Conservation (phyloP, 2,329 filamentous ascomycete genomes). For the Neobulgaria alba region DNA sequence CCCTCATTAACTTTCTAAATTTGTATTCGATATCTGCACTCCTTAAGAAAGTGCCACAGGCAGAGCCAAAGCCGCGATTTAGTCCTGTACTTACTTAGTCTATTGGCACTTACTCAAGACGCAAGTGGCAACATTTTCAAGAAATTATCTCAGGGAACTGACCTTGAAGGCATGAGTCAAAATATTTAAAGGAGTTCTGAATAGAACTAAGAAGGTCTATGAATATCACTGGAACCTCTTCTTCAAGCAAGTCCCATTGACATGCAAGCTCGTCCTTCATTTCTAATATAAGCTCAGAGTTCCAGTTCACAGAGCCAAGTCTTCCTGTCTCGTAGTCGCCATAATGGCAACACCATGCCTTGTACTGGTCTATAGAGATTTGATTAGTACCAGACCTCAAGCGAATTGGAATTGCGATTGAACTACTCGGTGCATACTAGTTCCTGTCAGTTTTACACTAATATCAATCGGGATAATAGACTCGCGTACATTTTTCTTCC, state of each 20-base stretch:
- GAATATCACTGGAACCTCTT: constrained; percentile 19
- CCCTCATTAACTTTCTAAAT: constrained; percentile 9
- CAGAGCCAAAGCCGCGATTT: constrained; percentile 5
- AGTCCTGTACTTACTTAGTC: constrained; percentile 4
- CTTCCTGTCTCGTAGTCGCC: constrained; percentile 19
- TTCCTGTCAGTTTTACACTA: constrained; percentile 5
- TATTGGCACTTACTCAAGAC: too few relatives aligned
- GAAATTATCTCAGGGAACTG: constrained; percentile 3
- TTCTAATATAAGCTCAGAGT: constrained; percentile 28
- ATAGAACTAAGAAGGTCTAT: constrained; percentile 10
- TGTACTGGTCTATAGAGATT: constrained; percentile 24
- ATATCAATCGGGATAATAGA: constrained; percentile 4
- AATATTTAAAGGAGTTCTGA: constrained; percentile 4
- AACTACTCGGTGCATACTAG: constrained; percentile 18
- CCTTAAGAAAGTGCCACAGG: constrained; percentile 13
- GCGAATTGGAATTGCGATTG: neutral
- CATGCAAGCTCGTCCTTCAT: constrained; percentile 26
- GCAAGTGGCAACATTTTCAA: too few relatives aligned
- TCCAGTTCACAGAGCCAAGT: constrained; percentile 24
- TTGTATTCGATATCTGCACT: constrained; percentile 14
- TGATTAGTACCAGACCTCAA: constrained; percentile 17
- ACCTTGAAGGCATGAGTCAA: constrained; percentile 10
- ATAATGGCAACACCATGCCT: constrained; percentile 27
- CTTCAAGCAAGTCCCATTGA: constrained; percentile 26
- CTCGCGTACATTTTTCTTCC: constrained; percentile 9